A percentile compares a stretch with the other conserved stretches of the same genome.
These are phyloP conservation scores for Pinus taeda DNA, from an alignment of 75 land plant genomes.

Conservation along the genomic window DNA sequence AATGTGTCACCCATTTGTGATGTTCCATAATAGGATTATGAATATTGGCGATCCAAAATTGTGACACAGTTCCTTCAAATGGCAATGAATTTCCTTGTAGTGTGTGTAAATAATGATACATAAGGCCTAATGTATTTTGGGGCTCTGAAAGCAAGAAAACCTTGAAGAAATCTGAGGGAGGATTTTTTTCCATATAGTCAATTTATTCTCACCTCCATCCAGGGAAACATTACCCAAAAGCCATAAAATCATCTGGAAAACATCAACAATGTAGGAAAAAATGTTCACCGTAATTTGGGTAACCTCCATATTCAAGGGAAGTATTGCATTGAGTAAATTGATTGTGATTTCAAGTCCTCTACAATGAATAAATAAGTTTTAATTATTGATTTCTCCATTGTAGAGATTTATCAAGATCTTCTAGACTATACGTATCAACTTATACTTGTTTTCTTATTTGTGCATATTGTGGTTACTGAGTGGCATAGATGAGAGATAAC, in stretches of 20 bases:
- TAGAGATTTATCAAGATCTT: constrained; percentile 58
- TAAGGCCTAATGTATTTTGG: constrained; percentile 46
- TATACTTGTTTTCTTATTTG: neutral
- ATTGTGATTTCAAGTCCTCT: constrained; percentile 26
- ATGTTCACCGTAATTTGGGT: neutral
- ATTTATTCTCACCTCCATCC: constrained; percentile 43
- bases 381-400: constrained; percentile 46
- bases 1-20: constrained; percentile 18
- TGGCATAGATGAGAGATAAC: neutral
- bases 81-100: constrained; percentile 26
- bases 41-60: constrained; percentile 28
- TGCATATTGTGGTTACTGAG: neutral
- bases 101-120: constrained; percentile 64
- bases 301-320: neutral
- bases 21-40: constrained; percentile 23
- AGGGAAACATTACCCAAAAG: constrained; percentile 45
- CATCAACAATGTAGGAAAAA: constrained; percentile 9
- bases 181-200: constrained; percentile 45
- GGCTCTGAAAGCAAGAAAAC: constrained; percentile 30
- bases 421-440: constrained; percentile 8
- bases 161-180: constrained; percentile 39
- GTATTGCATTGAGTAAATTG: neutral
- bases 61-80: constrained; percentile 29
- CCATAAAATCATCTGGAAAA: constrained; percentile 45
- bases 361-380: constrained; percentile 26